Base-by-base conservation (phyloP, 2,329 filamentous ascomycete genomes). In the Cladosporium phlei region DNA sequence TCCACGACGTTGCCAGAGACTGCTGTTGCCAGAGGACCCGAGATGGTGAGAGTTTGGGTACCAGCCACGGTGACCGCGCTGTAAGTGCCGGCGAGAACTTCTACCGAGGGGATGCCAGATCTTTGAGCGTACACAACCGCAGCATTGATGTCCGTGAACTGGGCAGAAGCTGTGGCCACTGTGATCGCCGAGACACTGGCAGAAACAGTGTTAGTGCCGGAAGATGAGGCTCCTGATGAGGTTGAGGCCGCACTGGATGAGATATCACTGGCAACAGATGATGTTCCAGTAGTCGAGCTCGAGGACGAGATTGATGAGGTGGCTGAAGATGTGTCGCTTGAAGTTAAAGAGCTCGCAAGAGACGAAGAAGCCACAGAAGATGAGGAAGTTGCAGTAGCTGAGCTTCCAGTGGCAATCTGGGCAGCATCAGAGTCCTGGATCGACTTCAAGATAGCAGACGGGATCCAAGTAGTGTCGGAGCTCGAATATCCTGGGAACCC, bases 61-160 rank as follows among this genome's bases (percentile, higher is more conserved):
- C 65, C 70, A 11, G 58, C 52, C 4, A 75, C 59, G 0, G 62
- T 63, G 22, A 75, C 58, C 4, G 64, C 59, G 3, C 64, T 65
- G 46, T 74, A 75, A 0, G 69, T 74, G 8, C 72, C 72, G 1
- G 69, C 64, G 4, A 68, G 61, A 12, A 75, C 62, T 9, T 67
- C 65, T 1, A 75, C 68, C 0, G 71, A 72, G 2, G 71, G 64
- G 19, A 69, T 60, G 1, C 59, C 64, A 39, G 65, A 65, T 38
- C 55, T 62, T 52, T 72, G 65, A 1, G 73, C 73, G 27, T 68
- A 70, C 2, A 64, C 58, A 16, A 75, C 64, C 19, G 71, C 71
- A 17, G 68, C 62, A 38, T 64, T 66, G 52, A 75, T 72, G 8
- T 63, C 69, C 16, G 69, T 71, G 45, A 68, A 74, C 38, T 73